phyloP scores from a whole-genome alignment of 2,329 filamentous ascomycete genomes.

The Pseudogymnoascus sp. region DNA sequence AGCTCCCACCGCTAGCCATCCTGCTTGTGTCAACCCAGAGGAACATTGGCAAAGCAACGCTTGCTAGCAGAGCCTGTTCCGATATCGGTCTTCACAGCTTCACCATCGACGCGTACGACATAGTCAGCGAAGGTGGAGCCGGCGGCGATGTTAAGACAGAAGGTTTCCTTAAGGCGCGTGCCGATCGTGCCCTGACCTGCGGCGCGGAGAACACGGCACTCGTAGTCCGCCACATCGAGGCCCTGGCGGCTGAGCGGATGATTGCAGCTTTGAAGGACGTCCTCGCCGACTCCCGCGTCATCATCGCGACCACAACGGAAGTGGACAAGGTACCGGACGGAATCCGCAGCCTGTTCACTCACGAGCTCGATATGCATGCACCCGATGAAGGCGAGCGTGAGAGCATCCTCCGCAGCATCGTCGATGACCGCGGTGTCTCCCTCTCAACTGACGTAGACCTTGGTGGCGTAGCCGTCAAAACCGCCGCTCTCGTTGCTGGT shows the following conservation, averaged over 20 bases:
- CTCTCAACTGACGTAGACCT: conserved; percentile 80
- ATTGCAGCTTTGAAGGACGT: conserved; percentile 78
- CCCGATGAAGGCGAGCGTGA: conserved; percentile 91
- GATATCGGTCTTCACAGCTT: conserved; percentile 91
- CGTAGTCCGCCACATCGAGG: conserved; percentile 84
- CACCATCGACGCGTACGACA: conserved; percentile 83
- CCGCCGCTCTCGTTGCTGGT: conserved; percentile 87
- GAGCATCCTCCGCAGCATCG: conserved; percentile 72
- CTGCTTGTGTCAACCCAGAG: conserved; percentile 87
- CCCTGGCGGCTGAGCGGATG: conserved; percentile 86
- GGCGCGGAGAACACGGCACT: conserved; percentile 77
- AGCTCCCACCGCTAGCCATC: conserved; percentile 81
- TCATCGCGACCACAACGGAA: conserved; percentile 92
- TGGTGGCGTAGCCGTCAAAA: conserved; percentile 82
- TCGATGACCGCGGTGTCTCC: conserved; percentile 69
- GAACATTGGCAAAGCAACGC: conserved; percentile 83
- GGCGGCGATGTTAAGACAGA: conserved; percentile 92
- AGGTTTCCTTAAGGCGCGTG: conserved; percentile 78
- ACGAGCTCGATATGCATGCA: conserved; percentile 88
- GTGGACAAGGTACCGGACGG: conserved; percentile 91
- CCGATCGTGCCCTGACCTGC: conserved; percentile 83
- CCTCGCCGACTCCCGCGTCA: conserved; percentile 68
- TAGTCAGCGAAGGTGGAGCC: conserved; percentile 82
- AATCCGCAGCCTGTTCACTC: conserved; percentile 84
- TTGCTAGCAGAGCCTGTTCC: conserved; percentile 69